Conservation (phyloP, 2,329 filamentous ascomycete genomes). For the Onygena corvina region DNA sequence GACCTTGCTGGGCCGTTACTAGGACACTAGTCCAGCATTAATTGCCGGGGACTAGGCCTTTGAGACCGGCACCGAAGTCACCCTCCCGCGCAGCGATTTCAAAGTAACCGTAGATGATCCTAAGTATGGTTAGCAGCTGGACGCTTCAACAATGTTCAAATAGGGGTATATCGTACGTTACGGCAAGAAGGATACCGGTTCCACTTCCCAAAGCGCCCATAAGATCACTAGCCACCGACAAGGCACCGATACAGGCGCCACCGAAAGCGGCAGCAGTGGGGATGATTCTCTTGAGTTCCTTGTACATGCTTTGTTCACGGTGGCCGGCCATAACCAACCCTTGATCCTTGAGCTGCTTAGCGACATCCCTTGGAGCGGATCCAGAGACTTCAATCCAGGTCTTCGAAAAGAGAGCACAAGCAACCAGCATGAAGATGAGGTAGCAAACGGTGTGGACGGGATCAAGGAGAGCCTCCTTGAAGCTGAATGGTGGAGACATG, state of each 20-base stretch:
- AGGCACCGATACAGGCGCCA: constrained; percentile 95
- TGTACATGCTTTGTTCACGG: constrained; percentile 99
- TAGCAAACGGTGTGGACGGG: constrained; percentile 94
- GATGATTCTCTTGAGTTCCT: constrained; percentile 98
- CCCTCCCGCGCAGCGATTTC: constrained; percentile 98
- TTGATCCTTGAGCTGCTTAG: constrained; percentile 99
- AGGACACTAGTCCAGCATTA: constrained; percentile 18
- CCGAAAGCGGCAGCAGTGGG: constrained; percentile 96
- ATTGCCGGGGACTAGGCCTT: constrained; percentile 49
- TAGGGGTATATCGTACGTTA: constrained; percentile 61
- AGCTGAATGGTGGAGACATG: constrained; percentile 97
- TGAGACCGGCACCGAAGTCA: constrained; percentile 64
- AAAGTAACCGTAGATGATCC: constrained; percentile 99
- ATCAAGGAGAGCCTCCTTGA: constrained; percentile 92
- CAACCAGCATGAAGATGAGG: constrained; percentile 93
- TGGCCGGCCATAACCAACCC: constrained; percentile 98
- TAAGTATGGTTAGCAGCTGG: constrained; percentile 28
- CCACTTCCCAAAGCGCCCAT: constrained; percentile 91
- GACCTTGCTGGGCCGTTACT: constrained; percentile 1
- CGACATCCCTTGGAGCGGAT: constrained; percentile 92
- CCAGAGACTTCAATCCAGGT: constrained; percentile 99
- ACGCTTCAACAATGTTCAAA: constrained; percentile 25
- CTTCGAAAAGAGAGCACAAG: constrained; percentile 98
- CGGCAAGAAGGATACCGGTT: constrained; percentile 93
- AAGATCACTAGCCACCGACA: constrained; percentile 90